Conservation (phyloP, 2,329 filamentous ascomycete species). For the Fusarium austroafricanum region DNA sequence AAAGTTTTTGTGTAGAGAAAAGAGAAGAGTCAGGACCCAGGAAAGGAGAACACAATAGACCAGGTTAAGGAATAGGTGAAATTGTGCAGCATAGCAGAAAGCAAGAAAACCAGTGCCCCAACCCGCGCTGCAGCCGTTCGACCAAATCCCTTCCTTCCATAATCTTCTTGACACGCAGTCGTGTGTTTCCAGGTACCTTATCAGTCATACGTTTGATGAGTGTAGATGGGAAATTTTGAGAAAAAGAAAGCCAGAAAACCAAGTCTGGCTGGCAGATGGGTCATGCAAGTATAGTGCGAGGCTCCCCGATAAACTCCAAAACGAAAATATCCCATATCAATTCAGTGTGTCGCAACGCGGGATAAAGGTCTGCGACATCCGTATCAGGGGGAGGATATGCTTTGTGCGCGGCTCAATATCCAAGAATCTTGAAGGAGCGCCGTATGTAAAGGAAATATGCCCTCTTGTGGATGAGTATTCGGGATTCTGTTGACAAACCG, state of each 20-base stretch:
- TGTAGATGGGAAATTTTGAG: constrained; percentile 28
- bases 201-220: constrained; percentile 33
- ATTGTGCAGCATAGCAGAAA: constrained; percentile 49
- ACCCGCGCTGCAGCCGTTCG: constrained; percentile 43
- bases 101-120: constrained; percentile 45
- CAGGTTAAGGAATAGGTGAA: constrained; percentile 42
- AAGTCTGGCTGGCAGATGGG: constrained; percentile 32
- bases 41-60: constrained; percentile 22
- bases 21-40: constrained; percentile 23
- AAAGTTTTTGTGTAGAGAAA: constrained; percentile 42
- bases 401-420: constrained; percentile 10
- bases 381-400: constrained; percentile 8
- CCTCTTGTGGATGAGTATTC: constrained; percentile 21
- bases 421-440: constrained; percentile 14
- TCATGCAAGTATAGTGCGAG: constrained; percentile 42
- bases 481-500: constrained; percentile 28
- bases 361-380: constrained; percentile 25
- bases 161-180: constrained; percentile 35
- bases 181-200: constrained; percentile 35
- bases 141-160: constrained; percentile 38
- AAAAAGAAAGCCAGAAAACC: constrained; percentile 37
- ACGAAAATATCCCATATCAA: constrained; percentile 37
- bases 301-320: constrained; percentile 46
- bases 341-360: constrained; percentile 28
- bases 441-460: constrained; percentile 11